phyloP scores from a whole-genome alignment of 768 basidiomycete genomes.

The Rossbeevera mucosa region DNA sequence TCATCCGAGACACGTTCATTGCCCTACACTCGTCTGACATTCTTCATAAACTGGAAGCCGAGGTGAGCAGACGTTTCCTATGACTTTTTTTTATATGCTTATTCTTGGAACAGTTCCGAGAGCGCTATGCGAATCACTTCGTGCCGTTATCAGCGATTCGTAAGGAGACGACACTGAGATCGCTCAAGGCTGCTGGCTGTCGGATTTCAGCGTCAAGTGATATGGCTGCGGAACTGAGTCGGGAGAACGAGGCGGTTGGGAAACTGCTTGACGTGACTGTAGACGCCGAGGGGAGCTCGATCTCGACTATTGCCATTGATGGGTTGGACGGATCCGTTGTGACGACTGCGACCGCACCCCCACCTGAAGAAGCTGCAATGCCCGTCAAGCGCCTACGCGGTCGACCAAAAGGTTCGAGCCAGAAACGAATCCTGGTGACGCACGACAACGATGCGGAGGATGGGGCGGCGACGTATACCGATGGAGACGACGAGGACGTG shows the following conservation, averaged over 20 bases:
- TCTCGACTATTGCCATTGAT: slow-evolving; percentile 24
- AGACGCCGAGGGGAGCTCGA: slow-evolving; percentile 32
- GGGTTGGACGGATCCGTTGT: not conserved
- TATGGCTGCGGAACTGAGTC: slow-evolving; percentile 31
- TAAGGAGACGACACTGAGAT: slow-evolving; percentile 33
- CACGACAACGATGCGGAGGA: slow-evolving; percentile 1
- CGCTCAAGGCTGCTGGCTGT: slow-evolving; percentile 42
- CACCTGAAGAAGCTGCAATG: not conserved
- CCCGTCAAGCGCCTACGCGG: slow-evolving; percentile 14
- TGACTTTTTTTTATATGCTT: not conserved
- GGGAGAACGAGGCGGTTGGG: slow-evolving; percentile 22
- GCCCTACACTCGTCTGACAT: slow-evolving; percentile 87
- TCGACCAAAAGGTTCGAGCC: slow-evolving; percentile 18
- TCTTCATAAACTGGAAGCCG: slow-evolving; percentile 61
- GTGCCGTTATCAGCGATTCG: slow-evolving; percentile 53
- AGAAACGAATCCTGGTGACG: slow-evolving; percentile 14
- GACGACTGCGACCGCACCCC: not conserved
- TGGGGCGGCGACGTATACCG: slow-evolving; percentile 6
- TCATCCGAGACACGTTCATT: slow-evolving; percentile 93
- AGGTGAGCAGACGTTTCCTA: slow-evolving; percentile 46
- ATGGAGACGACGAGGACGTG: slow-evolving; percentile 19
- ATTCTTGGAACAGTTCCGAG: slow-evolving; percentile 49
- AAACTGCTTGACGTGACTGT: slow-evolving; percentile 35
- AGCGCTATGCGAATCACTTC: slow-evolving; percentile 72
- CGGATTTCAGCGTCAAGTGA: slow-evolving; percentile 40